Evolutionary conservation across 345 rosid genomes (phyloP).

Genomic region (Moricandia moricandioides): DNA sequence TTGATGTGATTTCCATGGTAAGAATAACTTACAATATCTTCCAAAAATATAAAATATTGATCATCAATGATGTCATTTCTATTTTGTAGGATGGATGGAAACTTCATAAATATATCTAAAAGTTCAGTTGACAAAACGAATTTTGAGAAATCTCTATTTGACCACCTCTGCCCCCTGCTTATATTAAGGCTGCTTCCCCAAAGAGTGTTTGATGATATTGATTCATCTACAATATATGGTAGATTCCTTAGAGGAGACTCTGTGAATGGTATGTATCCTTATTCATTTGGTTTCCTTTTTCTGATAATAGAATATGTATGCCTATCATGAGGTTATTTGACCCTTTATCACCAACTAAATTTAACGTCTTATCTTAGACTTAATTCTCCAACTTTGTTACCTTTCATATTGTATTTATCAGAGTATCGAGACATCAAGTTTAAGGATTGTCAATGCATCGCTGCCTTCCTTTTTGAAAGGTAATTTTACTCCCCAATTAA

Average conservation of each 20-base stretch:
- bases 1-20: background rate
- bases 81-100: constrained; percentile 43
- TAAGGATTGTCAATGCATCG: constrained; percentile 50
- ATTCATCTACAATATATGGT: constrained; percentile 55
- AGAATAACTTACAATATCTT: background rate
- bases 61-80: constrained; percentile 1
- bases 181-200: constrained; percentile 79
- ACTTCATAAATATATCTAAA: constrained; percentile 35
- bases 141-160: constrained; percentile 57
- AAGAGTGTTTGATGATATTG: constrained; percentile 63
- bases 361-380: constrained; percentile 13
- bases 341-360: background rate
- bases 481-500: constrained; percentile 25
- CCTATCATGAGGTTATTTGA: background rate
- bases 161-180: constrained; percentile 83
- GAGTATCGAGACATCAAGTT: constrained; percentile 43
- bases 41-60: background rate
- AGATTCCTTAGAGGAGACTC: constrained; percentile 43
- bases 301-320: constrained; percentile 9
- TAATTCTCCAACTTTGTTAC: background rate
- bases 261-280: constrained; percentile 42
- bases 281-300: constrained; percentile 1
- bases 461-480: constrained; percentile 74
- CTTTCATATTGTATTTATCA: constrained; percentile 35
- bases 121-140: constrained; percentile 37